Evolutionary conservation across 2,329 filamentous ascomycete species (phyloP), one percentile per base, ranked within the genome.

Genomic region (Epichloe gansuensis): DNA sequence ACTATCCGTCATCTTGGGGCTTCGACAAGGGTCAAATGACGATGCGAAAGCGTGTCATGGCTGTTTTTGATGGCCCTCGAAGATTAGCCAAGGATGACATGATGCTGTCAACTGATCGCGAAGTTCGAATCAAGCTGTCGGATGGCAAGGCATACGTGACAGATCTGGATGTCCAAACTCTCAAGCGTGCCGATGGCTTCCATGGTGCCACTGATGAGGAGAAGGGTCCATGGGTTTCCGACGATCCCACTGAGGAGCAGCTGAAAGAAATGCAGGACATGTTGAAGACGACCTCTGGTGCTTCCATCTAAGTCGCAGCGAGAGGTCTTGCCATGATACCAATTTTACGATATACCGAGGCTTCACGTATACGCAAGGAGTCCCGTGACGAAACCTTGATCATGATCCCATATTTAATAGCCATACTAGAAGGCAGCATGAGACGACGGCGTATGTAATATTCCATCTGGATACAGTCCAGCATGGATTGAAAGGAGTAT

Each of bases 71-170:
- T 63, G 93, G 93, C 0, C 78, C 78, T 15, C 82, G 90, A 50
- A 83, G 91, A 42, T 77, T 98, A 48, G 93, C 87, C 79, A 97
- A 97, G 74, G 93, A 98, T 65, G 93, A 98, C 70, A 93, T 97
- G 89, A 95, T 96, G 89, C 82, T 98, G 48, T 89, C 90, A 60
- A 89, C 87, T 15, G 89, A 95, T 61, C 90, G 93, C 63, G 93
- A 98, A 70, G 89, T 97, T 39, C 88, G 91, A 63, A 76, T 95
- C 67, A 82, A 82, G 67, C 76, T 96, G 17, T 79, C 79, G 25
- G 85, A 88, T 63, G 80, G 80, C 63, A 82, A 85, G 62, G 77
- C 80, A 1, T 97, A 95, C 65, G 84, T 96, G 40, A 97, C 91
- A 6, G 93, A 97, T 64, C 76, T 98, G 44, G 93, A 97, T 63